Base-by-base conservation (phyloP, 345 rosid genomes). In the Moringa oleifera region DNA sequence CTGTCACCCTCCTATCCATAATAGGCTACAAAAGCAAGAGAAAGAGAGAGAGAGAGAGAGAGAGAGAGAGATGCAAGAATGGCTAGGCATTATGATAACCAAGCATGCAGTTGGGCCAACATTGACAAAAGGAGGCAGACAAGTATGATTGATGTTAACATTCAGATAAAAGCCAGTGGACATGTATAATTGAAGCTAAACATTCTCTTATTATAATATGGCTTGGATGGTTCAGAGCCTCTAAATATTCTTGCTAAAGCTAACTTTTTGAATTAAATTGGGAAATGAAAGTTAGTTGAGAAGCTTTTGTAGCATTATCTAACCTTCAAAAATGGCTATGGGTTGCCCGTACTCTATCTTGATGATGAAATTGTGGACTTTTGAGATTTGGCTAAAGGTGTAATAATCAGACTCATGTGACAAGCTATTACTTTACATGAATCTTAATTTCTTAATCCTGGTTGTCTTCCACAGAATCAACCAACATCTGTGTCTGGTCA, bases 351-450 rank as follows among this genome's bases (percentile, higher is more conserved):
- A 31, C 62, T 64, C 41, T 49, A 15, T 25, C 36, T 24, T 21
- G 36, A 41, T 51, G 60, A 61, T 69, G 50, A 33, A 62, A 47
- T 47, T 12, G 20, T 55, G 6, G 60, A 20, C 19, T 65, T 63
- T 8, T 46, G 53, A 53, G 62, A 22, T 53, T 66, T 28, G 16
- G 21, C 56, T 69, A 75, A 75, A 72, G 78, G 50, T 58, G 79
- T 70, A 50, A 61, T 84, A 70, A 84, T 81, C 77, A 66, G 58
- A 66, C 64, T 68, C 85, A 81, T 84, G 83, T 82, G 79, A 61
- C 24, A 53, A 21, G 13, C 60, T 61, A 63, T 23, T 53, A 55
- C 72, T 73, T 75, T 61, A 57, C 61, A 41, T 53, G 22, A 57
- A 66, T 45, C 20, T 25, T 22, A 41, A 22, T 23, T 24, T 59